Base-by-base conservation (phyloP, 768 basidiomycete species). In the Galerina sulciceps region DNA sequence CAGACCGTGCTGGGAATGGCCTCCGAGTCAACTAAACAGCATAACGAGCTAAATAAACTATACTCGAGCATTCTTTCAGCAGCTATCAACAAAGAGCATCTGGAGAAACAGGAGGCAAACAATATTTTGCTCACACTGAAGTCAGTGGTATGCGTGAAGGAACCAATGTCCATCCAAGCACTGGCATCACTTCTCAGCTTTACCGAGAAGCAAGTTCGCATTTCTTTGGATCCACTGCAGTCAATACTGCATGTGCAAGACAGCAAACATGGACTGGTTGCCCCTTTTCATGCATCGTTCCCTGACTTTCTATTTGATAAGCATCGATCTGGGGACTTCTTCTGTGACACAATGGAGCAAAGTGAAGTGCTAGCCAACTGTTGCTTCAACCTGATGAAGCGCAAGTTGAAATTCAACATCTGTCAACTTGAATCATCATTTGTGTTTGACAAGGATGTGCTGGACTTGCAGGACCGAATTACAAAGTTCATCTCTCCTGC, bases 381-480 rank as follows among this genome's bases (percentile, higher is more conserved):
- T 11, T 69, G 67, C 36, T 60, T 79, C 10, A 49, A 53, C 26
- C 59, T 69, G 26, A 76, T 79, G 77, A 61, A 59, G 10, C 52
- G 43, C 35, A 61, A 58, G 14, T 73, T 79, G 38, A 62, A 55
- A 46, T 79, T 80, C 65, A 78, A 80, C 40, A 77, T 80, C 9
- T 79, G 77, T 22, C 41, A 62, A 10, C 55, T 80, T 9, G 53
- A 74, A 34, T 68, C 74, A 22, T 79, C 78, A 4, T 69, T 71
- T 49, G 20, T 67, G 0, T 57, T 40, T 13, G 78, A 79, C 26
- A 17, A 41, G 14, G 67, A 72, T 8, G 44, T 78, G 4, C 54
- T 59, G 1, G 61, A 67, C 35, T 43, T 70, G 1, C 22, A 46
- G 0, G 14, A 13, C 4, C 60, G 59, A 6, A 66, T 77, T 35